phyloP scores from a whole-genome alignment of 768 basidiomycete genomes.

The Saitozyma podzolica region DNA sequence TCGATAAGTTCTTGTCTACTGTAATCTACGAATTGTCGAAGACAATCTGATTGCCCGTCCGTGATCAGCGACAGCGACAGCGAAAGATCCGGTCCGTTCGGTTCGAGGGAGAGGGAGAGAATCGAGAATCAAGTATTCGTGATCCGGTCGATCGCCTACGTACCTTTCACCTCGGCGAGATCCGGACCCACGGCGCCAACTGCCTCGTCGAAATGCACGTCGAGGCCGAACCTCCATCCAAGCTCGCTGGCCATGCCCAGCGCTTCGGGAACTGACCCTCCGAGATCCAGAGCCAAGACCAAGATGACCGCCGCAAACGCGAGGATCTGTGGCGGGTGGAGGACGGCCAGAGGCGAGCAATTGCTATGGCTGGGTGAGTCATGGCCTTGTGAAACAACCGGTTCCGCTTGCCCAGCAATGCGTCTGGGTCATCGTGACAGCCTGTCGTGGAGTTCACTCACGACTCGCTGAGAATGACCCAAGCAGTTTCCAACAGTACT shows the following conservation, averaged over 20 bases:
- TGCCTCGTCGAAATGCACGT: conserved; percentile 14
- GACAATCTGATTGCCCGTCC: too few relatives aligned
- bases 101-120: too few relatives aligned
- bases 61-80: too few relatives aligned
- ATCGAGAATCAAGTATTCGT: too few relatives aligned
- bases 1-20: too few relatives aligned
- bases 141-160: conserved; percentile 2
- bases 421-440: not conserved
- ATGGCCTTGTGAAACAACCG: too few relatives aligned
- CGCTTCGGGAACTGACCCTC: conserved; percentile 16
- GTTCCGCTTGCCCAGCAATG: not conserved
- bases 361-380: conserved; percentile 19
- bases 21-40: too few relatives aligned
- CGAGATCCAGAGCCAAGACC: conserved; percentile 15
- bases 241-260: conserved; percentile 16
- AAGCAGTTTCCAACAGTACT: conserved; percentile 1
- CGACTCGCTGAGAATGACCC: conserved; percentile 12
- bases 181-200: conserved; percentile 17
- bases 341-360: conserved; percentile 28
- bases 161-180: conserved; percentile 18
- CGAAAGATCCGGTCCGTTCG: too few relatives aligned
- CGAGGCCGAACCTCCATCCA: conserved; percentile 24
- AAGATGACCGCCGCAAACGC: conserved; percentile 30
- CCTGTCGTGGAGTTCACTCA: conserved; percentile 2
- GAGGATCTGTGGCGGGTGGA: conserved; percentile 31